Evolutionary conservation across 371 early-diverging fungal genomes (phyloP), one percentile per base, ranked within the genome.

Genomic region (Mucor irregularis): DNA sequence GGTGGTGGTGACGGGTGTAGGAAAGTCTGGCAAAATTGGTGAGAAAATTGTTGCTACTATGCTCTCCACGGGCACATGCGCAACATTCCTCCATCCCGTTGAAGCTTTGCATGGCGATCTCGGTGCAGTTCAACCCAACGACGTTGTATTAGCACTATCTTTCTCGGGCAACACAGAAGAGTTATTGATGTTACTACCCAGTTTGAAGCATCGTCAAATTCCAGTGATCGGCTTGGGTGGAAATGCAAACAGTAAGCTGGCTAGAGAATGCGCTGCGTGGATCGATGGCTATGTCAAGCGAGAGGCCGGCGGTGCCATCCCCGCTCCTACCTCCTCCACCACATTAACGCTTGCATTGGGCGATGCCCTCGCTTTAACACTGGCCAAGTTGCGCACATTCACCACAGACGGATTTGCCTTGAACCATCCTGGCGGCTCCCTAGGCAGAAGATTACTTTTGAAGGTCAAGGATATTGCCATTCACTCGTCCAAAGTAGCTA

Each of bases 71-170:
- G 86, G 87, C 4, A 80, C 76, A 6, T 67, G 56, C 5, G 82
- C 87, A 13, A 59, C 80, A 9, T 80, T 80, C 48, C 54, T 87
- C 7, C 87, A 87, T 48, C 80, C 87, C 0, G 81, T 83, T 3
- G 87, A 87, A 45, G 86, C 84, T 4, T 47, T 85, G 8, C 87
- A 87, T 50, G 87, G 87, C 6, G 87, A 87, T 61, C 62, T 87
- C 4, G 87, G 87, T 4, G 61, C 76, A 3, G 52, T 85, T 5
- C 58, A 61, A 16, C 49, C 70, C 3, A 71, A 78, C 2, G 87
- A 87, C 59, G 73, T 77, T 19, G 76, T 87, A 2, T 45, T 87
- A 5, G 82, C 84, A 0, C 59, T 87, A 14, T 86, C 86, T 3
- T 82, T 79, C 35, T 84, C 85, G 1, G 87, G 87, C 5, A 79